Percentiles rank a stretch among this genome's conserved stretches.
Evolutionary conservation across 2,329 filamentous ascomycete genomes (phyloP).

Genomic region (Calonectria leucothoes): DNA sequence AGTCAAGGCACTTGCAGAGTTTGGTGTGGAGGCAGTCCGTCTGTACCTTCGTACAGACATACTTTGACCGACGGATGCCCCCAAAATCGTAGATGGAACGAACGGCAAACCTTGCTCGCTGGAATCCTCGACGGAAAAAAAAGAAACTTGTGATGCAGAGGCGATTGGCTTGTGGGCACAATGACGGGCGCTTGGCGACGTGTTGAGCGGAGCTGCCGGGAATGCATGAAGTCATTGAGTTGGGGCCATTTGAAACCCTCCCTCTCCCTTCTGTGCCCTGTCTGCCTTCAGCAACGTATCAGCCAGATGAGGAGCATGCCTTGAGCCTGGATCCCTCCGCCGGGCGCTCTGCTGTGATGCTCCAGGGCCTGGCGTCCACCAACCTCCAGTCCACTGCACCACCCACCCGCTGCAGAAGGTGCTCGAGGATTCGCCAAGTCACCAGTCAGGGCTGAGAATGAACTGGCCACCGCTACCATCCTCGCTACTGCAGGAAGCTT

Average conservation of each 20-base stretch:
- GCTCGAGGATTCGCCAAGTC: constrained; percentile 29
- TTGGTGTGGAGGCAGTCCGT: constrained; percentile 23
- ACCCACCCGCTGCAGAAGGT: constrained; percentile 42
- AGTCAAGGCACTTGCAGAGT: constrained; percentile 32
- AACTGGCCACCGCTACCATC: constrained; percentile 35
- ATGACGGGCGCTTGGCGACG: constrained; percentile 38
- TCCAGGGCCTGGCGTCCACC: background rate
- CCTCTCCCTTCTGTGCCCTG: constrained; percentile 1
- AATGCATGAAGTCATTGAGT: constrained; percentile 52
- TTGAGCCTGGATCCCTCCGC: background rate
- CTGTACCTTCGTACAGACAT: constrained; percentile 13
- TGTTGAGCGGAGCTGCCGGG: constrained; percentile 40
- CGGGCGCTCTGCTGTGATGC: background rate
- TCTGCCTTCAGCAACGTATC: constrained; percentile 7
- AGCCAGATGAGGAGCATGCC: constrained; percentile 5
- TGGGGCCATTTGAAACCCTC: constrained; percentile 27
- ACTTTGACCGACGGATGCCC: constrained; percentile 14
- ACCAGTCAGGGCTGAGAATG: constrained; percentile 30
- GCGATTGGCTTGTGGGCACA: constrained; percentile 34
- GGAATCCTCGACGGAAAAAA: constrained; percentile 35
- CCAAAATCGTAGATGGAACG: constrained; percentile 38
- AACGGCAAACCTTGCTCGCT: constrained; percentile 39
- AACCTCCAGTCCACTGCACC: constrained; percentile 25
- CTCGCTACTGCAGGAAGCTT: constrained; percentile 40
- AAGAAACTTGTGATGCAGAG: constrained; percentile 24